These are phyloP conservation scores for Malassezia pachydermatis DNA, from an alignment of 1,284 basidiomycete genomes.

Conservation along the genomic window DNA sequence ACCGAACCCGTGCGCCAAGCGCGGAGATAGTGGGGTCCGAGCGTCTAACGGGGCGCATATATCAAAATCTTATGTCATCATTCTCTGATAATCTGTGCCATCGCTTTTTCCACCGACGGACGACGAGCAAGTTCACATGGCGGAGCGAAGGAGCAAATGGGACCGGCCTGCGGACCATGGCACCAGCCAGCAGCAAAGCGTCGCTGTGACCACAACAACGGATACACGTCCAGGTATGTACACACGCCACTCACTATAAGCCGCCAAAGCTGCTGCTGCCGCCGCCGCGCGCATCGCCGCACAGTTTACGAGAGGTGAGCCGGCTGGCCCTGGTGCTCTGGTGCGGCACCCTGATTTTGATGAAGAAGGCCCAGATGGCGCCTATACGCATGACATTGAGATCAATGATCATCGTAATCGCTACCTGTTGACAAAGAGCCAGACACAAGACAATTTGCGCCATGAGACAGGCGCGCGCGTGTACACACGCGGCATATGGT, in stretches of 20 bases:
- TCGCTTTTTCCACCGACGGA: no score
- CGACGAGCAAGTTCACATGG: no score
- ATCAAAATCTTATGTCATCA: no score
- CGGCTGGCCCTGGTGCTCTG: slow-evolving; percentile 7
- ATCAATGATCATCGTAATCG: slow-evolving; percentile 94
- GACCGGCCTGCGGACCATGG: slow-evolving; percentile 12
- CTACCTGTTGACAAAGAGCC: slow-evolving; percentile 85
- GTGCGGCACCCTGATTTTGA: slow-evolving; percentile 52
- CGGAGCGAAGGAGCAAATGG: slow-evolving; percentile 23
- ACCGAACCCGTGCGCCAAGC: background rate
- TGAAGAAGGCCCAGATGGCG: slow-evolving; percentile 64
- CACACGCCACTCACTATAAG: background rate
- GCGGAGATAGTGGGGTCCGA: background rate
- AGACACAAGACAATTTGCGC: slow-evolving; percentile 74
- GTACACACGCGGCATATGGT: slow-evolving; percentile 57
- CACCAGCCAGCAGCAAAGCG: background rate
- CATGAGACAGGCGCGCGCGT: slow-evolving; percentile 48
- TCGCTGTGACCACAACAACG: background rate
- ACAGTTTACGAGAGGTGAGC: slow-evolving; percentile 20
- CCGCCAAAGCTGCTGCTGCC: slow-evolving; percentile 22
- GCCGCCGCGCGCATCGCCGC: slow-evolving; percentile 42
- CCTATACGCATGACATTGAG: slow-evolving; percentile 82
- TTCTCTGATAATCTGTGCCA: no score
- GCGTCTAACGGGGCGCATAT: background rate
- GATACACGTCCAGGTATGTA: slow-evolving; percentile 5